These are phyloP conservation scores for Barnettozyma siamensis DNA, from an alignment of 805 yeast genomes.

Conservation along the genomic window DNA sequence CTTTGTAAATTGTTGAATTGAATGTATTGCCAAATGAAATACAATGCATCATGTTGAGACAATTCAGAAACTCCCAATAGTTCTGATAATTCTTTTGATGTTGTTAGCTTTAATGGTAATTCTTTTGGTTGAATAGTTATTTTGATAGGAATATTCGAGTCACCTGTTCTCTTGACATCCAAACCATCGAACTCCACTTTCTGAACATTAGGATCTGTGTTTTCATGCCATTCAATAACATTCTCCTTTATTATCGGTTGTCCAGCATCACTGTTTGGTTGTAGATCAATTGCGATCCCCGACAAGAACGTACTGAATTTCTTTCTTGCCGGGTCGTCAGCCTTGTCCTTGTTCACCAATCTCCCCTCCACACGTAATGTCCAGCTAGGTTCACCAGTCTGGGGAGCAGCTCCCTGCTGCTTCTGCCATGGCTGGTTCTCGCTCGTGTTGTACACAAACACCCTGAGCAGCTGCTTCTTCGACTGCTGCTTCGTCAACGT, in stretches of 20 bases:
- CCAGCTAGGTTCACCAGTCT: slow-evolving; percentile 61
- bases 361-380: slow-evolving; percentile 86
- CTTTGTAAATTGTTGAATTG: slow-evolving; percentile 61
- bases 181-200: slow-evolving; percentile 75
- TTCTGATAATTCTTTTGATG: slow-evolving; percentile 60
- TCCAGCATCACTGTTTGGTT: slow-evolving; percentile 13
- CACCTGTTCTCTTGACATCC: slow-evolving; percentile 79
- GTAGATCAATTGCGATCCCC: slow-evolving; percentile 77
- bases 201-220: slow-evolving; percentile 35
- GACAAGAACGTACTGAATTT: slow-evolving; percentile 77
- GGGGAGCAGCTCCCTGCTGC: slow-evolving; percentile 46
- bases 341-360: slow-evolving; percentile 47
- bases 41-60: slow-evolving; percentile 82
- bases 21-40: slow-evolving; percentile 72
- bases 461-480: slow-evolving; percentile 61
- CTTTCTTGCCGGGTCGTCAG: slow-evolving; percentile 43
- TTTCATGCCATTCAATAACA: slow-evolving; percentile 86
- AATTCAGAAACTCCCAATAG: slow-evolving; percentile 73
- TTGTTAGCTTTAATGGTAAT: slow-evolving; percentile 58
- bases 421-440: slow-evolving; percentile 95
- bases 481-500: slow-evolving; percentile 37
- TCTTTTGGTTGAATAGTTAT: slow-evolving; percentile 80
- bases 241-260: slow-evolving; percentile 22
- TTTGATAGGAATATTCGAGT: slow-evolving; percentile 54
- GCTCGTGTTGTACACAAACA: slow-evolving; percentile 75